Base-by-base conservation (phyloP, 495 filamentous ascomycete genomes). In the Penicillium mononematosum region DNA sequence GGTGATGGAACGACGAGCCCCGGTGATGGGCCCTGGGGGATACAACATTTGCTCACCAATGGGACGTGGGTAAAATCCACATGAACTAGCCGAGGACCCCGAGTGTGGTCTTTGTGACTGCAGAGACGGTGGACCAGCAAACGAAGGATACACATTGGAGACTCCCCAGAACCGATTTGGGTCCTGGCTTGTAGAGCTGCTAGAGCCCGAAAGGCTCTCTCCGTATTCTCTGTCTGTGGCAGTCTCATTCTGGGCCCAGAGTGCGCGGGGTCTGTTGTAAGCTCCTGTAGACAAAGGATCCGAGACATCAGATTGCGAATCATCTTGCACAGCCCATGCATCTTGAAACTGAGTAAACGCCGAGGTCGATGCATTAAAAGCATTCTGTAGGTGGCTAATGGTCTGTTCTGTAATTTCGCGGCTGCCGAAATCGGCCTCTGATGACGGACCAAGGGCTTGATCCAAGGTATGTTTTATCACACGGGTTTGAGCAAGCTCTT, bases 401-500 rank as follows among this genome's bases (percentile, higher is more conserved):
- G 78, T 81, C 47, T 80, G 81, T 54, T 85, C 82, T 5, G 73
- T 78, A 10, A 78, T 66, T 42, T 83, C 78, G 52, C 72, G 74
- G 45, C 63, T 71, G 53, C 70, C 69, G 53, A 75, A 72, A 48
- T 88, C 85, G 22, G 73, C 74, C 42, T 83, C 82, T 31, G 82
- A 82, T 10, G 83, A 74, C 56, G 83, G 78, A 11, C 85, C 87
- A 54, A 91, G 78, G 53, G 84, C 83, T 65, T 90, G 84, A 53
- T 91, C 87, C 45, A 91, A 59, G 14, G 87, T 91, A 64, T 90
- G 86, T 67, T 87, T 88, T 45, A 84, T 85, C 64, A 84, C 83
- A 43, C 90, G 89, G 10, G 79, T 88, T 56, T 93, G 88, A 25
- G 87, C 80, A 53, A 97, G 81, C 70, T 97, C 91, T 55, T 92